These are phyloP conservation scores for Leccinellum rugosiceps DNA, from an alignment of 768 basidiomycete genomes.

Conservation along the genomic window DNA sequence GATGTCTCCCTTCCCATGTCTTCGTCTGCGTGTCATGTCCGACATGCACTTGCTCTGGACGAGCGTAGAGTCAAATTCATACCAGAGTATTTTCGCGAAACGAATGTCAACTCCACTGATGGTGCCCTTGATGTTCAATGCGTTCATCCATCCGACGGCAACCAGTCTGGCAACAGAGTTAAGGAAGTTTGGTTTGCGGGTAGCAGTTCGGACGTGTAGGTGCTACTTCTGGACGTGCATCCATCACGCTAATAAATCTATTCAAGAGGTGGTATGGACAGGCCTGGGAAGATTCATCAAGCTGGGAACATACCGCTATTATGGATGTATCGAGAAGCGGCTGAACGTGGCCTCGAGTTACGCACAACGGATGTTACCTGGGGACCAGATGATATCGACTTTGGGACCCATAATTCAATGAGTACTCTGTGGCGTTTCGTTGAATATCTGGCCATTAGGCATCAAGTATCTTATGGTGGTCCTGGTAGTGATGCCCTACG, in stretches of 20 bases:
- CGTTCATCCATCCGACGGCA: background rate
- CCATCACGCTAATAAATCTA: background rate
- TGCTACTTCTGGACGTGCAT: background rate
- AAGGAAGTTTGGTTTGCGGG: background rate
- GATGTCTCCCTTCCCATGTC: background rate
- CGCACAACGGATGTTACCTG: slow-evolving; percentile 13
- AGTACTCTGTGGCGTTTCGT: background rate
- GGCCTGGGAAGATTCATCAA: background rate
- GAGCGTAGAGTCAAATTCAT: background rate
- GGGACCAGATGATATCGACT: slow-evolving; percentile 16
- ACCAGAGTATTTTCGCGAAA: background rate
- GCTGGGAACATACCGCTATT: background rate
- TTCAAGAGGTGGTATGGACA: slow-evolving; percentile 9
- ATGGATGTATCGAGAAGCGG: background rate
- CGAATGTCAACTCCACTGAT: background rate
- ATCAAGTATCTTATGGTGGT: background rate
- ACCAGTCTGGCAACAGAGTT: background rate
- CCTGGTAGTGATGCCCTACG: background rate
- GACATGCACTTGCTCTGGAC: background rate
- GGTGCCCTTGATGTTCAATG: background rate
- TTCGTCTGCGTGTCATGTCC: background rate
- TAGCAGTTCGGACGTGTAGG: background rate
- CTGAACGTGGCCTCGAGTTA: slow-evolving; percentile 4
- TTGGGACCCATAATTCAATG: slow-evolving; percentile 14
- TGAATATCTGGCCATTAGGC: slow-evolving; percentile 13